Base-by-base conservation (phyloP, 140 eudicot genomes). In the Stevia rebaudiana region DNA sequence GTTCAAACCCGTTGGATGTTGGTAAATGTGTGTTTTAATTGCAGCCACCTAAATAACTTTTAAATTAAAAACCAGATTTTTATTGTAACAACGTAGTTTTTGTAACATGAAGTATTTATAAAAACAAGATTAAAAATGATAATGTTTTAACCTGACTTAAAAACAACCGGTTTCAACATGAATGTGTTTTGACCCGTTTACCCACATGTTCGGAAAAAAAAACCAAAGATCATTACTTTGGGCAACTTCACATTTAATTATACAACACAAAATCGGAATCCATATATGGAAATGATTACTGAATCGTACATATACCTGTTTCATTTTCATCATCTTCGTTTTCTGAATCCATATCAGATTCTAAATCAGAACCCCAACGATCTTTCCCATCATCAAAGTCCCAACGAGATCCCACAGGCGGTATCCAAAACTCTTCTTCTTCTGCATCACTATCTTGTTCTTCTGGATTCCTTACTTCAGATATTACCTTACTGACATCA, bases 351-450 rank as follows among this genome's bases (percentile, higher is more conserved):
- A 4, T 49, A 1, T 75, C 79, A 16, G 84, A 80, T 51, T 87
- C 94, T 8, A 79, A 68, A 66, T 48, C 95, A 44, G 89, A 86
- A 68, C 71, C 85, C 95, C 92, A 89, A 28, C 98, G 84, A 70
- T 92, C 89, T 40, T 85, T 84, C 47, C 95, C 98, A 53, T 85
- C 85, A 79, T 88, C 96, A 75, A 83, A 74, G 74, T 88, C 90
- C 95, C 94, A 86, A 42, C 95, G 89, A 5, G 79, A 96, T 30
- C 94, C 95, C 1, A 12, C 84, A 3, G 95, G 95, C 56, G 98
- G 98, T 83, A 85, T 81, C 96, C 98, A 88, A 59, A 86, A 89
- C 53, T 89, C 89, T 23, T 40, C 81, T 33, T 83, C 83, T 55
- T 79, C 89, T 11, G 74, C 18, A 53, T 81, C 97, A 67, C 79